These are phyloP conservation scores for Clonostachys sp. DNA, from an alignment of 2,329 filamentous ascomycete genomes.

Conservation along the genomic window DNA sequence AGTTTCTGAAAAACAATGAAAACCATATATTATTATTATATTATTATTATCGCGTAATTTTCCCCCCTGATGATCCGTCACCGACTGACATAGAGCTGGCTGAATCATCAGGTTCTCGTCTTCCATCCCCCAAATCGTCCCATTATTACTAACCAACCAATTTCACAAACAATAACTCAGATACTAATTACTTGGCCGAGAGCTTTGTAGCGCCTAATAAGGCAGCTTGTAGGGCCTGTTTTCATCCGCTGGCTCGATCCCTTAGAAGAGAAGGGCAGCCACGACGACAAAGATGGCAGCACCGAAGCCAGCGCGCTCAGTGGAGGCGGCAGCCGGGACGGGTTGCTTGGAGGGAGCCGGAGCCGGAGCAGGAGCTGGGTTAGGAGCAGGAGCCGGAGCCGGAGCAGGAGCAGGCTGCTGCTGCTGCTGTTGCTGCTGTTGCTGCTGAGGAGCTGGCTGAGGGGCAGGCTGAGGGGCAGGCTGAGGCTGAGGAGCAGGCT, in stretches of 20 bases:
- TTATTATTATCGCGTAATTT: no score
- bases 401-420: constrained; percentile 1
- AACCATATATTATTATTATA: no score
- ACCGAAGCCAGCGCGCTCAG: constrained; percentile 21
- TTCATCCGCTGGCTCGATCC: not conserved
- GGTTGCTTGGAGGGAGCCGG: constrained; percentile 1
- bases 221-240: no score
- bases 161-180: not conserved
- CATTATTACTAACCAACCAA: not conserved
- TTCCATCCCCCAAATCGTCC: not conserved
- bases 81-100: not conserved
- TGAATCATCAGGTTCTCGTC: not conserved
- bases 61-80: no score
- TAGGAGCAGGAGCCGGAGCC: not conserved
- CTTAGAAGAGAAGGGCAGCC: constrained; percentile 28
- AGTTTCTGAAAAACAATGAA: no score
- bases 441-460: constrained; percentile 2
- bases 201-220: not conserved
- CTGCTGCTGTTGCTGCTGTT: no score
- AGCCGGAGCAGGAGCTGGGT: not conserved
- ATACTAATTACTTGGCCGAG: not conserved
- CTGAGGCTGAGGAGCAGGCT: not conserved
- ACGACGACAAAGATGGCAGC: constrained; percentile 31
- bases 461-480: constrained; percentile 1
- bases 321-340: not conserved